These are phyloP conservation scores for Fermentozyma sake DNA, from an alignment of 1,139 yeast species.

Conservation along the genomic window DNA sequence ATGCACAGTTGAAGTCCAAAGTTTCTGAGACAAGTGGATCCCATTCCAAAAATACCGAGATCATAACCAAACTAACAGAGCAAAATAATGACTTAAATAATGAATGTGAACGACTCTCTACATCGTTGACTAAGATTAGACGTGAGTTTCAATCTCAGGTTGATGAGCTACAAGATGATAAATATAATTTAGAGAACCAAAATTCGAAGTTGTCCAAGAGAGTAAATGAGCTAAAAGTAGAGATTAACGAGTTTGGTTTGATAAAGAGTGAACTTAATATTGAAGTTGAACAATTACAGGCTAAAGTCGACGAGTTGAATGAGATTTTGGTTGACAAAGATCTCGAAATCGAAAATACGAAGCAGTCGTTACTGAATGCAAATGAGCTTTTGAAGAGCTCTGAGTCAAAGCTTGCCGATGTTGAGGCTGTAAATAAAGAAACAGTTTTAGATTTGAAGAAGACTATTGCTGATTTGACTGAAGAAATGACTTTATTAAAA, in stretches of 20 bases:
- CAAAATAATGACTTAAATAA: slow-evolving; percentile 55
- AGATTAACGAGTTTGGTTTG: slow-evolving; percentile 44
- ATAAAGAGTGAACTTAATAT: slow-evolving; percentile 45
- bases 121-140: slow-evolving; percentile 43
- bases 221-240: slow-evolving; percentile 36
- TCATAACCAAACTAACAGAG: slow-evolving; percentile 32
- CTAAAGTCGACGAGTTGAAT: slow-evolving; percentile 45
- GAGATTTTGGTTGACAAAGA: too few species aligned
- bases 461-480: background rate
- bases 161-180: slow-evolving; percentile 41
- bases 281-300: slow-evolving; percentile 37
- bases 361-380: background rate
- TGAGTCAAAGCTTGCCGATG: background rate
- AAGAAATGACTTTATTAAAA: slow-evolving; percentile 10
- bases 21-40: slow-evolving; percentile 3
- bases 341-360: slow-evolving; percentile 7
- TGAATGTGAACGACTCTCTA: slow-evolving; percentile 63
- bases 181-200: slow-evolving; percentile 39
- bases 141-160: slow-evolving; percentile 42
- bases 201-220: slow-evolving; percentile 29
- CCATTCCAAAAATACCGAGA: slow-evolving; percentile 9
- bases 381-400: background rate
- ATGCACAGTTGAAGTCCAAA: slow-evolving; percentile 7
- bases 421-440: background rate
- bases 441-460: slow-evolving; percentile 1